Conservation (phyloP, 768 basidiomycete genomes). For the Strobilomyces dryophilus region DNA sequence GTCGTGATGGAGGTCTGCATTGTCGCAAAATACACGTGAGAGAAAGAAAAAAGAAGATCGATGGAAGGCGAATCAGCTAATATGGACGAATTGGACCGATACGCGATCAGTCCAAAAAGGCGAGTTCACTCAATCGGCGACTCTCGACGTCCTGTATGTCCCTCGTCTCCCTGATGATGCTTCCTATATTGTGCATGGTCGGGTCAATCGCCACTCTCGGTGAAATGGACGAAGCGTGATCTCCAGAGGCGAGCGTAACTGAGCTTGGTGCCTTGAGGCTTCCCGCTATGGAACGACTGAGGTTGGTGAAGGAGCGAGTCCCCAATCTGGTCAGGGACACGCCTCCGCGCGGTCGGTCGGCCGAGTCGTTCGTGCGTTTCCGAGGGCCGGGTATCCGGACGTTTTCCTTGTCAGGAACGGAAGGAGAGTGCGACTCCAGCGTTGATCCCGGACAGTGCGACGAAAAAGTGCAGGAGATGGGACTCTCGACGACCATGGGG, state of each 20-base stretch:
- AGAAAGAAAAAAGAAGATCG: not conserved
- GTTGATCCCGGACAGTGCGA: conserved; percentile 15
- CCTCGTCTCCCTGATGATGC: conserved; percentile 49
- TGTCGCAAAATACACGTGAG: conserved; percentile 1
- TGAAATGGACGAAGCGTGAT: conserved; percentile 37
- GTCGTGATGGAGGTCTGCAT: conserved; percentile 3
- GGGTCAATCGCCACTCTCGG: conserved; percentile 47
- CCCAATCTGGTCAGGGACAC: conserved; percentile 27
- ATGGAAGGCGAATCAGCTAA: not conserved
- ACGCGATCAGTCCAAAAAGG: conserved; percentile 46
- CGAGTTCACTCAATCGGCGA: conserved; percentile 66
- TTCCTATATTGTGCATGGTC: conserved; percentile 55
- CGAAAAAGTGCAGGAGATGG: conserved; percentile 23
- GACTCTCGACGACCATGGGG: conserved; percentile 18
- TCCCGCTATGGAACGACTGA: conserved; percentile 43
- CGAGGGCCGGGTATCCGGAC: conserved; percentile 3
- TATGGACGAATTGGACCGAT: conserved; percentile 1
- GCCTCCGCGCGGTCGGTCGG: conserved; percentile 8
- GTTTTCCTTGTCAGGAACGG: conserved; percentile 15
- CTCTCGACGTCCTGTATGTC: conserved; percentile 65
- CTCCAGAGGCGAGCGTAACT: conserved; percentile 16
- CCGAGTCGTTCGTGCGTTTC: conserved; percentile 18
- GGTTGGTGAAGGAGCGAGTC: conserved; percentile 38
- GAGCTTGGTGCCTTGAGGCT: conserved; percentile 22
- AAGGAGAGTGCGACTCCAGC: conserved; percentile 4